phyloP scores from a whole-genome alignment of 495 filamentous ascomycete species.

The Parachaetomium inaequale region DNA sequence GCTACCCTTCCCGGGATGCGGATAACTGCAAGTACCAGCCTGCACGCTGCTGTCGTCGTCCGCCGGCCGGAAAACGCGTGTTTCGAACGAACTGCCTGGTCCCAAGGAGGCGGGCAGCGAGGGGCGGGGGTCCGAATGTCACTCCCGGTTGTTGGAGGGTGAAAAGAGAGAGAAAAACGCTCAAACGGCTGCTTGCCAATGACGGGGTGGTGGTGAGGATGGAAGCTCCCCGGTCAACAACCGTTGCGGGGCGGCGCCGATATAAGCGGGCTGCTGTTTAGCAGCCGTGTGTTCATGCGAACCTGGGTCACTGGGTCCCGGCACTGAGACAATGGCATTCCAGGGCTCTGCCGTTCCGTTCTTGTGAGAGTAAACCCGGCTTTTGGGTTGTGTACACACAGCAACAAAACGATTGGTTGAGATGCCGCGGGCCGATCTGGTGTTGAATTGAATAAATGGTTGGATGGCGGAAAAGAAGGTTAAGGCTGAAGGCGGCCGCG shows the following conservation, averaged over 20 bases:
- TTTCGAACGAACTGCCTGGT: conserved; percentile 5
- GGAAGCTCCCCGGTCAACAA: conserved; percentile 2
- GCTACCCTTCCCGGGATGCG: neutral
- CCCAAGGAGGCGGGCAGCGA: neutral
- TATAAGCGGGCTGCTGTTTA: conserved; percentile 27
- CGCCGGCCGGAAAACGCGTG: neutral
- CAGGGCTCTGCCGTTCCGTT: conserved; percentile 4
- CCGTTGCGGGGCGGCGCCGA: conserved; percentile 4
- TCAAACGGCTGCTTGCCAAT: neutral
- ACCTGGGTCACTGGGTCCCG: conserved; percentile 1
- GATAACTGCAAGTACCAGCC: conserved; percentile 2
- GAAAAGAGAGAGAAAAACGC: neutral
- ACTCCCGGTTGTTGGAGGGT: neutral
- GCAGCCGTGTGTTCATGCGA: conserved; percentile 31
- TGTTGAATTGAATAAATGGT: no score
- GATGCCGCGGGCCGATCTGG: neutral
- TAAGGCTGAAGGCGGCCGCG: neutral
- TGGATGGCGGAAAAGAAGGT: neutral
- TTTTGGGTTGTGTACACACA: neutral
- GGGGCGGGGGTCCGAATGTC: neutral
- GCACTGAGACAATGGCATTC: conserved; percentile 17
- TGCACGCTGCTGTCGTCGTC: neutral
- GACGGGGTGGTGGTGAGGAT: neutral
- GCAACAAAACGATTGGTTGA: neutral
- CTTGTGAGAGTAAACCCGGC: conserved; percentile 1